Percentiles rank a stretch among this genome's conserved stretches.
phyloP scores from a whole-genome alignment of 176 grass and related monocot species.

The Panicum miliaceum region DNA sequence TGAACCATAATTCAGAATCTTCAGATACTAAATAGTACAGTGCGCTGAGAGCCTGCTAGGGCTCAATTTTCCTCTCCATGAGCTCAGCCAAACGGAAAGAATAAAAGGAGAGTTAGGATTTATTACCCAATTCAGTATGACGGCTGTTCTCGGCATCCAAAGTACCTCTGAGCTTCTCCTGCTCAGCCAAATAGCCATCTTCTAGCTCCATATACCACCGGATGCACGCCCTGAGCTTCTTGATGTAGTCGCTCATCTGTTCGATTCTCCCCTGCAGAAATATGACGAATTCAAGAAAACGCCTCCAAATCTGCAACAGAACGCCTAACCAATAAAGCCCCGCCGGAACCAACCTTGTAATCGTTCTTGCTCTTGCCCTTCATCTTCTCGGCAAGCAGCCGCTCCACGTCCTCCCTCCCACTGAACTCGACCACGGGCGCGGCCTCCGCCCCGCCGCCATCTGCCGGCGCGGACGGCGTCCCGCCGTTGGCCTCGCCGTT shows the following conservation, averaged over 20 bases:
- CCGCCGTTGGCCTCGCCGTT: constrained; percentile 42
- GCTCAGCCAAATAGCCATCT: constrained; percentile 71
- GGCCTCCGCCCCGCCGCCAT: not conserved
- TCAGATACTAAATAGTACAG: not conserved
- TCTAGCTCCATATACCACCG: constrained; percentile 70
- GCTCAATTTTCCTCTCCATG: not conserved
- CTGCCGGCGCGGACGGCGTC: not conserved
- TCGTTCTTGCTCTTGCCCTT: constrained; percentile 86
- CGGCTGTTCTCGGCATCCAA: constrained; percentile 59
- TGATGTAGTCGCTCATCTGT: constrained; percentile 89
- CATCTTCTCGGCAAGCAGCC: constrained; percentile 86
- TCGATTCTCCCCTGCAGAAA: constrained; percentile 68
- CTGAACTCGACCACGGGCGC: constrained; percentile 53
- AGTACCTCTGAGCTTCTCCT: constrained; percentile 59
- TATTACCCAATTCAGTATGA: constrained; percentile 71
- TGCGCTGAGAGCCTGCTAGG: not conserved
- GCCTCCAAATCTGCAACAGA: not conserved
- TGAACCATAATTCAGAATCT: not conserved
- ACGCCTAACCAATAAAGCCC: not conserved
- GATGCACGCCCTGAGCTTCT: constrained; percentile 77
- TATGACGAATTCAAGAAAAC: not conserved
- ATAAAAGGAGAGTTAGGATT: not conserved
- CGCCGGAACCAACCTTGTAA: constrained; percentile 62
- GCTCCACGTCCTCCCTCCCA: constrained; percentile 86
- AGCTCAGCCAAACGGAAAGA: not conserved